These are phyloP conservation scores for Chamaecrista fasciculata DNA, from an alignment of 306 rosid species.

Conservation along the genomic window DNA sequence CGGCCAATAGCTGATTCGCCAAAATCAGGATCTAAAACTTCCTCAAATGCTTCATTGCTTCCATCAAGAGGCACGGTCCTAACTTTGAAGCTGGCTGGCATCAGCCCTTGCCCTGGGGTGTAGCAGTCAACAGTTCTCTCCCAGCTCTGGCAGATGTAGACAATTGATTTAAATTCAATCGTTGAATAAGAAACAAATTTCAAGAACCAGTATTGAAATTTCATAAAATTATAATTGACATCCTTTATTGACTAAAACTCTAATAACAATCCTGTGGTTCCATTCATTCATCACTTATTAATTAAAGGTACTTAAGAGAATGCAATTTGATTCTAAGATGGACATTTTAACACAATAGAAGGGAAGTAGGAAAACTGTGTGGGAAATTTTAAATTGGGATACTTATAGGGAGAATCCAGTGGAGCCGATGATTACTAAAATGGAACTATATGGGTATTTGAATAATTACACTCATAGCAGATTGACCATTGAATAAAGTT, in stretches of 20 bases:
- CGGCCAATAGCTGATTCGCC: constrained; percentile 98
- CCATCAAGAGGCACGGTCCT: constrained; percentile 68
- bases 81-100: constrained; percentile 96
- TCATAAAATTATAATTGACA: constrained; percentile 6
- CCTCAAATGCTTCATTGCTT: constrained; percentile 69
- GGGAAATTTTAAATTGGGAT: not conserved
- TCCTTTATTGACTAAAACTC: not conserved
- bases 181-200: constrained; percentile 1
- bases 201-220: constrained; percentile 17
- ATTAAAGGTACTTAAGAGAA: not conserved
- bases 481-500: not conserved
- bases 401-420: not conserved
- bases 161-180: constrained; percentile 11
- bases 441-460: not conserved
- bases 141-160: constrained; percentile 63
- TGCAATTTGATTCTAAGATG: not conserved
- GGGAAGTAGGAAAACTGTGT: not conserved
- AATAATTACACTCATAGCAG: not conserved
- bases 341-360: not conserved
- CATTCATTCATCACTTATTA: not conserved
- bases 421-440: not conserved
- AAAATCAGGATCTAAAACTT: constrained; percentile 86
- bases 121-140: constrained; percentile 90
- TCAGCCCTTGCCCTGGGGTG: constrained; percentile 92
- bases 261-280: not conserved